These are phyloP conservation scores for Gaertneriomyces sp. DNA, from an alignment of 192 early-diverging fungal species.

Conservation along the genomic window DNA sequence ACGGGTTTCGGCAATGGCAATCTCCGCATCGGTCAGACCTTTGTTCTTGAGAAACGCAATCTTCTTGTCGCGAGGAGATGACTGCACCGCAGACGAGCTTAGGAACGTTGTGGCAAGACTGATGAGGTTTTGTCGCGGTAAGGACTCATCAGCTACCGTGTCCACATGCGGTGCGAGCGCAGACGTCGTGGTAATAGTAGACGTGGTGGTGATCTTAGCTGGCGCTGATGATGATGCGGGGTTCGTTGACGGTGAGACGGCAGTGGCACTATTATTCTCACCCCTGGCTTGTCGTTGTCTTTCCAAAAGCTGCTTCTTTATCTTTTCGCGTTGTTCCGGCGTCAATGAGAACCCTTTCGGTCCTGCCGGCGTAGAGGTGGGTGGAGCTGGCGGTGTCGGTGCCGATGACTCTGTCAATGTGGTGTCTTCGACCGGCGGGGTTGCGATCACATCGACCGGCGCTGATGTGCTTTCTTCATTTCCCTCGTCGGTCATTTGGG, in stretches of 20 bases:
- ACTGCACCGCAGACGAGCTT: constrained; percentile 76
- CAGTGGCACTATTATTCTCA: neutral
- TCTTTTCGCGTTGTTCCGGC: constrained; percentile 16
- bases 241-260: neutral
- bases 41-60: constrained; percentile 86
- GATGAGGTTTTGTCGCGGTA: constrained; percentile 2
- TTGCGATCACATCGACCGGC: too few species aligned
- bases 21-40: constrained; percentile 82
- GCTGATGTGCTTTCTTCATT: too few species aligned
- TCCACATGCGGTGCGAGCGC: neutral
- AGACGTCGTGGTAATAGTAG: neutral
- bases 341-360: constrained; percentile 7
- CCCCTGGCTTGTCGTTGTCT: constrained; percentile 5
- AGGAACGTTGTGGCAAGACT: constrained; percentile 78
- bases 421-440: too few species aligned
- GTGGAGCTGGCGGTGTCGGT: too few species aligned
- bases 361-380: too few species aligned
- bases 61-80: constrained; percentile 74
- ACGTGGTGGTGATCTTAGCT: neutral
- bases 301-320: constrained; percentile 12
- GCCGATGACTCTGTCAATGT: too few species aligned
- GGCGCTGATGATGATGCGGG: neutral
- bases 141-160: neutral
- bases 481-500: too few species aligned
- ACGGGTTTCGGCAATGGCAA: constrained; percentile 60